A percentile compares a stretch with the other conserved stretches of the same genome.
Evolutionary conservation across 371 early-diverging fungal species (phyloP).

Genomic region (Syncephalis fuscata): DNA sequence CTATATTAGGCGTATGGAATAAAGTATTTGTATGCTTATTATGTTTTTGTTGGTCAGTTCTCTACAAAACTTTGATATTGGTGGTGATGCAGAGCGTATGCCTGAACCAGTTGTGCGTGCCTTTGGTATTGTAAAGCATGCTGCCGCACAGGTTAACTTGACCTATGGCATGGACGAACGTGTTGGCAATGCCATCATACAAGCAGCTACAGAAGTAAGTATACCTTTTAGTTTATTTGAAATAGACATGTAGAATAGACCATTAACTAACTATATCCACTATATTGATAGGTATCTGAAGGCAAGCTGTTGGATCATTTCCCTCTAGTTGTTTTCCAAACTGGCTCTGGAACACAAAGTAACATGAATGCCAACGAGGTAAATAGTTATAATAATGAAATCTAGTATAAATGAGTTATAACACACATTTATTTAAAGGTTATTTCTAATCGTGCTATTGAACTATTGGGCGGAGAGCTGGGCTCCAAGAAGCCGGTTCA

Average conservation of each 20-base stretch:
- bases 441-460: constrained; percentile 91
- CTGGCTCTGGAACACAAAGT: constrained; percentile 95
- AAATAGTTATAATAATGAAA: neutral
- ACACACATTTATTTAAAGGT: constrained; percentile 23
- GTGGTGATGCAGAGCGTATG: constrained; percentile 81
- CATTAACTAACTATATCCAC: constrained; percentile 1
- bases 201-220: constrained; percentile 61
- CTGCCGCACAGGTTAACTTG: constrained; percentile 83
- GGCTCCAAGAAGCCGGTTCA: constrained; percentile 87
- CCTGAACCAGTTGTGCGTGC: constrained; percentile 84
- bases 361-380: constrained; percentile 88
- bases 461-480: constrained; percentile 74
- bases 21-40: neutral
- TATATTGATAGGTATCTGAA: constrained; percentile 46
- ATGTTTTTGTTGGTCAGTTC: constrained; percentile 24
- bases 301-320: constrained; percentile 81
- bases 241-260: neutral
- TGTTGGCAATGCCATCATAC: constrained; percentile 69
- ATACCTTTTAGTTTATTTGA: too few species aligned
- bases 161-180: constrained; percentile 60
- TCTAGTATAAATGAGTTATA: neutral
- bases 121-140: constrained; percentile 85
- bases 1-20: neutral
- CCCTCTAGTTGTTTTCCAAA: constrained; percentile 93
- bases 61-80: constrained; percentile 90